Conservation (phyloP, 768 basidiomycete species). For the Tylopilus rubrobrunneus region DNA sequence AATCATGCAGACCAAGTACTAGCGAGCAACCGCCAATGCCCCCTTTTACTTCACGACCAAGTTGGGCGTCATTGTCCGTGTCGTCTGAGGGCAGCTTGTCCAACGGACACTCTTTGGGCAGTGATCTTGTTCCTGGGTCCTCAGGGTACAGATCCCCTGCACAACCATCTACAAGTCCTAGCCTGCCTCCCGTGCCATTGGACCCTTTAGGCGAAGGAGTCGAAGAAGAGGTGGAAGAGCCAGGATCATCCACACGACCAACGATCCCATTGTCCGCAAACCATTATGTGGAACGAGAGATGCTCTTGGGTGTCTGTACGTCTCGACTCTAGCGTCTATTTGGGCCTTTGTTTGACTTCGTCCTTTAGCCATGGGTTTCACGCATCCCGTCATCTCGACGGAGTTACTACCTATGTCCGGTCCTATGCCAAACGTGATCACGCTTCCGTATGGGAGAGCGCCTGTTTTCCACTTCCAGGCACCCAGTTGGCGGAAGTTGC, state of each 20-base stretch:
- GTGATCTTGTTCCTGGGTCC: conserved; percentile 10
- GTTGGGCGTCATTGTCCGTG: conserved; percentile 16
- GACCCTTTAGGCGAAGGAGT: conserved; percentile 15
- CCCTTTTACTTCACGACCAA: conserved; percentile 13
- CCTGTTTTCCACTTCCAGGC: conserved; percentile 72
- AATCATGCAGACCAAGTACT: conserved; percentile 11
- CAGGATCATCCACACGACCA: conserved; percentile 15
- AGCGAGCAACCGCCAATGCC: conserved; percentile 15
- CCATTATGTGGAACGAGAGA: conserved; percentile 53
- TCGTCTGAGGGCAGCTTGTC: conserved; percentile 24
- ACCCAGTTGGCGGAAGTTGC: conserved; percentile 67
- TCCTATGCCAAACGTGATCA: conserved; percentile 68
- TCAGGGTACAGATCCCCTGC: conserved; percentile 18
- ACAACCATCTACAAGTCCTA: conserved; percentile 22
- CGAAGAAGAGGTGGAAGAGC: conserved; percentile 19
- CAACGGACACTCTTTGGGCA: conserved; percentile 10
- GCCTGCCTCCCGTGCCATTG: conserved; percentile 12
- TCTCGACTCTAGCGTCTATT: conserved; percentile 18
- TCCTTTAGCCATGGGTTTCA: conserved; percentile 63
- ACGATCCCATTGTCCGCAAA: conserved; percentile 24
- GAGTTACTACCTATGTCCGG: conserved; percentile 45
- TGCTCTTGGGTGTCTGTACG: conserved; percentile 63
- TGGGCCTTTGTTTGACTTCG: conserved; percentile 6
- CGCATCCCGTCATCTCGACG: conserved; percentile 50
- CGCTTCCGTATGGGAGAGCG: conserved; percentile 63